Evolutionary conservation across 495 filamentous ascomycete genomes (phyloP), one percentile per base, ranked within the genome.

Genomic region (Venustampulla echinocandica): DNA sequence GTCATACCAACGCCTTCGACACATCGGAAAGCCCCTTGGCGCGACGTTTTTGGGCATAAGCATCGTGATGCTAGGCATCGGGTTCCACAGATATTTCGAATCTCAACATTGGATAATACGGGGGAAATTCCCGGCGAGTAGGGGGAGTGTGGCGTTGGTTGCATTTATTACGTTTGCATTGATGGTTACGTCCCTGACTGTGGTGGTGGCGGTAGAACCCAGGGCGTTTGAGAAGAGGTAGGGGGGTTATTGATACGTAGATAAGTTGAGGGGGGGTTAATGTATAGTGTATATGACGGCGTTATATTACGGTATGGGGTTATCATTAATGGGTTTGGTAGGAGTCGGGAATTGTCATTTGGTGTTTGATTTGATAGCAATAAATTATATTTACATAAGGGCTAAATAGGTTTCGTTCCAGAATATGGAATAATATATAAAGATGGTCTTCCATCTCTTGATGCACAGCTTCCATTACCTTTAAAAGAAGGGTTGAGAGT

Each of bases 41-140:
- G 84, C 89, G 1, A 93, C 89, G 0, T 99, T 99, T 56, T 74
- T 99, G 36, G 87, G 70, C 0, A 84, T 97, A 46, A 80, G 84
- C 36, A 88, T 99, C 42, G 44, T 96, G 19, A 78, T 95, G 32
- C 71, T 98, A n/a, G 64, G 87, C 24, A 66, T 95, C 37, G 92
- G 92, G 50, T 82, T 81, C 57, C 70, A 76, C 35, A 65, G 77
- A 34, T 81, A 80, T 46, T 71, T 79, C 44, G 68, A 74, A 54
- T 62, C 69, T 19, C 80, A 88, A 66, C 79, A 90, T 55, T 98
- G 93, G 84, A 80, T 98, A 43, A 80, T 96, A 30, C 73, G 81
- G 46, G 90, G 90, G 46, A 95, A 95, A 60, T 98, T 96, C 52
- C 90, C 90, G 0, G 90, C 90, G 1, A 90, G 86, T 57, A 73